Conservation (phyloP, 2,329 filamentous ascomycete species). For the Claviceps africana region DNA sequence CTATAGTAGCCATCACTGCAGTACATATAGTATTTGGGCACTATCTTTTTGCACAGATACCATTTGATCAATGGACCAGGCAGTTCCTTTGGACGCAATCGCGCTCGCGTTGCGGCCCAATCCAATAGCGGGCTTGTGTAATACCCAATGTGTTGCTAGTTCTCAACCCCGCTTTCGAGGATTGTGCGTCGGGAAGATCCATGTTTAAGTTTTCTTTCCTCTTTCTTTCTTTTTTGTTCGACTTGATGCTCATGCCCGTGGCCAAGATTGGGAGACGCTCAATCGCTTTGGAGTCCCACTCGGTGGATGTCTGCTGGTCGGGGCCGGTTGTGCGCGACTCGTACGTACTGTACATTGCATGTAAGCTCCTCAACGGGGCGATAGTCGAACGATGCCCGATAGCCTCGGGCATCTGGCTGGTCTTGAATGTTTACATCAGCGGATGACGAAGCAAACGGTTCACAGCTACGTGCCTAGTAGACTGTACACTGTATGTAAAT, state of each 20-base stretch:
- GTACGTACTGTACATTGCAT: too few relatives aligned
- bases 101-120: background rate
- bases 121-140: background rate
- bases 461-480: background rate
- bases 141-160: background rate
- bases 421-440: background rate
- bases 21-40: background rate
- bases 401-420: background rate
- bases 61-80: background rate
- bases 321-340: background rate
- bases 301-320: background rate
- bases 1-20: background rate
- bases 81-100: background rate
- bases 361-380: background rate
- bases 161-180: background rate
- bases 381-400: constrained; percentile 1
- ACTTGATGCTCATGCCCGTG: too few relatives aligned
- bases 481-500: too few relatives aligned
- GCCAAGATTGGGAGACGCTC: background rate
- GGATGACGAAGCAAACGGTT: background rate
- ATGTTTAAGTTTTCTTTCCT: background rate
- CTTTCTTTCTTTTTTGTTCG: background rate
- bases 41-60: background rate
- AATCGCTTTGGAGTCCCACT: background rate
- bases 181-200: background rate